Base-by-base conservation (phyloP, 2,329 filamentous ascomycete species). In the Biscogniauxia marginata region DNA sequence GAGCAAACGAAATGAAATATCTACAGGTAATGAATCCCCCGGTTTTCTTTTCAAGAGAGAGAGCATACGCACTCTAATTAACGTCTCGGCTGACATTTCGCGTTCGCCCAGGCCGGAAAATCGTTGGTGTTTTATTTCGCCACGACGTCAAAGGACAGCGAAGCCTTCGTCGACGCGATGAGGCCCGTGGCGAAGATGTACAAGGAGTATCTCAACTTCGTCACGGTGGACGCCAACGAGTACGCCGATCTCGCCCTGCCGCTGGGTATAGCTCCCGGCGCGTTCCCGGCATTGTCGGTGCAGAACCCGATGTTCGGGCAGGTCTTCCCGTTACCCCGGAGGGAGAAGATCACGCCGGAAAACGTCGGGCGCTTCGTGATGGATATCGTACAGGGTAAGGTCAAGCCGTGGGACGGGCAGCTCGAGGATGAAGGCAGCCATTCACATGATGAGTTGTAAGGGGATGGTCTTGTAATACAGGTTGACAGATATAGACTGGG, bases 171-270 rank as follows among this genome's bases (percentile, higher is more conserved):
- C 4, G 47, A 63, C 1, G 63, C 68, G 5, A 69, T 81, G 49
- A 66, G 69, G 16, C 70, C 73, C 3, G 63, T 79, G 1, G 79
- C 79, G 1, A 75, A 74, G 56, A 74, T 73, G 59, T 80, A 78
- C 64, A 60, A 67, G 53, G 77, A 80, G 11, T 81, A 79, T 54
- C 70, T 82, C 11, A 69, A 67, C 53, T 82, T 82, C 57, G 74
- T 78, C 3, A 80, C 76, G 1, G 74, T 80, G 1, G 77, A 82
- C 55, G 68, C 71, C 0, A 55, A 62, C 24, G 77, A 80, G 57
- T 81, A 81, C 59, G 72, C 70, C 3, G 75, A 79, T 21, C 76
- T 80, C 65, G 64, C 71, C 1, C 56, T 62, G 7, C 68, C 70
- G 39, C 65, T 81, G 50, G 79, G 79, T 1, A 60, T 78, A 43